Percentiles rank a stretch among this genome's conserved stretches.
phyloP scores from a whole-genome alignment of 768 basidiomycete species.

The Fomitopsis serialis region DNA sequence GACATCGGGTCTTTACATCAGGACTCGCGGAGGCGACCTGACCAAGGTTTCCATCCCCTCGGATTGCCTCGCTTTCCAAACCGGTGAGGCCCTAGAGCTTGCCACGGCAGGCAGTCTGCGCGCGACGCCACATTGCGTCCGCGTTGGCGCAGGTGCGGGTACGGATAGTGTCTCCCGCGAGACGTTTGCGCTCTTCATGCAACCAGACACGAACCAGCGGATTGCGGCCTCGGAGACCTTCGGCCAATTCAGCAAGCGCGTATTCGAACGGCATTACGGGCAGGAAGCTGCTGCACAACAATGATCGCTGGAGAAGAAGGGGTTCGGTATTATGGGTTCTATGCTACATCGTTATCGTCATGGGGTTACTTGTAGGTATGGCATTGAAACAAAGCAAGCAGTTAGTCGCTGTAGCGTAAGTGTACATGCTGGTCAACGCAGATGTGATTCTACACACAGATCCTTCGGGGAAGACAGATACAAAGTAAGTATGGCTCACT shows the following conservation, averaged over 20 bases:
- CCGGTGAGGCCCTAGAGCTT: constrained; percentile 91
- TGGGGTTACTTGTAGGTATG: not conserved
- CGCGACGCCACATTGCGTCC: constrained; percentile 94
- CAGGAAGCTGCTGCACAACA: constrained; percentile 29
- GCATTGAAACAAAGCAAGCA: not conserved
- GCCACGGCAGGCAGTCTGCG: constrained; percentile 76
- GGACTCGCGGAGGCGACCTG: constrained; percentile 71
- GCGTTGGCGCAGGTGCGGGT: constrained; percentile 49
- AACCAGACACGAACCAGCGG: constrained; percentile 77
- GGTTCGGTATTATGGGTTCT: not conserved
- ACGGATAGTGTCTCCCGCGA: constrained; percentile 63
- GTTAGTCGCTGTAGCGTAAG: not conserved
- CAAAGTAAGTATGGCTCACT: no score
- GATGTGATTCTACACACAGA: no score
- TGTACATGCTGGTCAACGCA: not conserved
- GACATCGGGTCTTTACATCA: constrained; percentile 86
- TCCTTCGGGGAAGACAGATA: no score
- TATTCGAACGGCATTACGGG: constrained; percentile 60
- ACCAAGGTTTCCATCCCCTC: constrained; percentile 83
- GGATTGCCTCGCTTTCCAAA: constrained; percentile 91
- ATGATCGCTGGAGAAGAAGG: constrained; percentile 14
- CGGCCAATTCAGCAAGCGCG: constrained; percentile 82
- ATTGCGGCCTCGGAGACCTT: constrained; percentile 74
- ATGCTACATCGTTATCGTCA: not conserved
- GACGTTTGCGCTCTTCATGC: constrained; percentile 87